Percentiles rank a stretch among this genome's conserved stretches.
Conservation (phyloP, 2,329 filamentous ascomycete species). For the Byssothecium circinans region DNA sequence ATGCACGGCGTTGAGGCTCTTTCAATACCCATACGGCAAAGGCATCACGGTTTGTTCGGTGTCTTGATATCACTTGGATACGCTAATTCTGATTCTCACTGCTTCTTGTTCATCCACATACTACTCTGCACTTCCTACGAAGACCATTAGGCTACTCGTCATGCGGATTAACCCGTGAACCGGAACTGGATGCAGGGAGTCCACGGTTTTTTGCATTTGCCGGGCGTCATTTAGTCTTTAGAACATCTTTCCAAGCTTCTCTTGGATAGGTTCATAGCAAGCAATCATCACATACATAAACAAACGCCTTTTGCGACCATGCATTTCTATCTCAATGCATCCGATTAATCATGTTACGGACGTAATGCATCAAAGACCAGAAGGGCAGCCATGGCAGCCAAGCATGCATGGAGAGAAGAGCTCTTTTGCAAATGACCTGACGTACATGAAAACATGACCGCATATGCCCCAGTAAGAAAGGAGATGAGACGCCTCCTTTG, state of each 20-base stretch:
- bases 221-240: too few relatives aligned
- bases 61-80: background rate
- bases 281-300: background rate
- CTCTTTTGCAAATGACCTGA: constrained; percentile 44
- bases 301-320: constrained; percentile 20
- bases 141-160: too few relatives aligned
- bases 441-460: constrained; percentile 50
- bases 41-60: background rate
- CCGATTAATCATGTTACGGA: constrained; percentile 40
- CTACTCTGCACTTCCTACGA: too few relatives aligned
- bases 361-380: constrained; percentile 39
- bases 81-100: too few relatives aligned
- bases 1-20: constrained; percentile 1
- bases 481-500: constrained; percentile 44
- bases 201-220: too few relatives aligned
- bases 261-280: too few relatives aligned
- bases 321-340: constrained; percentile 38
- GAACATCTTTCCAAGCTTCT: too few relatives aligned
- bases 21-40: constrained; percentile 1
- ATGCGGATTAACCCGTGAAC: too few relatives aligned
- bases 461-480: constrained; percentile 47
- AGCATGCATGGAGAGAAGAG: constrained; percentile 42
- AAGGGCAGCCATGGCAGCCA: constrained; percentile 38
- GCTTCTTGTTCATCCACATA: too few relatives aligned
- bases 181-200: too few relatives aligned